These are phyloP conservation scores for Gleditsia sinensis DNA, from an alignment of 306 rosid genomes.

Conservation along the genomic window DNA sequence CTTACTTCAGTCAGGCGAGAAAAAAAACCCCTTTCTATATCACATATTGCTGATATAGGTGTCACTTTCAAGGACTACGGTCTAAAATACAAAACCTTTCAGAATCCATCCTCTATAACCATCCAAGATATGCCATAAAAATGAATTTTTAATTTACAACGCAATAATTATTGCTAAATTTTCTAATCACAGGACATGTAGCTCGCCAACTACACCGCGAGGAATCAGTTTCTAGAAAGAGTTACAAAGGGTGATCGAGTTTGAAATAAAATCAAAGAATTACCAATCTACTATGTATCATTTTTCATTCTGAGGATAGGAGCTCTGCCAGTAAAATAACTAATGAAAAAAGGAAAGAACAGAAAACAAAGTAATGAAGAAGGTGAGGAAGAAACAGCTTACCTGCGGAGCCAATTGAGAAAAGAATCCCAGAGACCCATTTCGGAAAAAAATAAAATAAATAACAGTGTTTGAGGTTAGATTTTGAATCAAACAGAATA, in stretches of 20 bases:
- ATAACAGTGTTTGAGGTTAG: too few species aligned
- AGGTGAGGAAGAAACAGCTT: neutral
- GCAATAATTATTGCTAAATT: neutral
- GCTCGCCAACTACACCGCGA: neutral
- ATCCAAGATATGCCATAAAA: neutral
- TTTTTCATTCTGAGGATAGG: neutral
- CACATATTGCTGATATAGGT: neutral
- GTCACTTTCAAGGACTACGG: neutral
- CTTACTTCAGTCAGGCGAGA: neutral
- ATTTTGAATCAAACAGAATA: neutral
- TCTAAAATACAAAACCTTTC: neutral
- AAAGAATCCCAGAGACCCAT: constrained; percentile 91
- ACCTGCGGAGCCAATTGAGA: constrained; percentile 96
- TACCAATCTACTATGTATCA: neutral
- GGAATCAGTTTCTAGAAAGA: neutral
- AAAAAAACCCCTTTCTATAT: neutral
- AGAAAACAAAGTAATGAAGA: neutral
- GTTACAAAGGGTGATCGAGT: too few species aligned
- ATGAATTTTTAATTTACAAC: neutral
- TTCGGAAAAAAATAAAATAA: neutral
- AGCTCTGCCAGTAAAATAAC: neutral
- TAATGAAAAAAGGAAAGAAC: neutral
- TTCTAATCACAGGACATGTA: neutral
- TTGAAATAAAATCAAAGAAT: neutral
- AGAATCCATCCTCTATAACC: neutral